A percentile compares a stretch with the other conserved stretches of the same genome.
phyloP scores from a whole-genome alignment of 495 filamentous ascomycete species.

The Aspergillus indologenus region DNA sequence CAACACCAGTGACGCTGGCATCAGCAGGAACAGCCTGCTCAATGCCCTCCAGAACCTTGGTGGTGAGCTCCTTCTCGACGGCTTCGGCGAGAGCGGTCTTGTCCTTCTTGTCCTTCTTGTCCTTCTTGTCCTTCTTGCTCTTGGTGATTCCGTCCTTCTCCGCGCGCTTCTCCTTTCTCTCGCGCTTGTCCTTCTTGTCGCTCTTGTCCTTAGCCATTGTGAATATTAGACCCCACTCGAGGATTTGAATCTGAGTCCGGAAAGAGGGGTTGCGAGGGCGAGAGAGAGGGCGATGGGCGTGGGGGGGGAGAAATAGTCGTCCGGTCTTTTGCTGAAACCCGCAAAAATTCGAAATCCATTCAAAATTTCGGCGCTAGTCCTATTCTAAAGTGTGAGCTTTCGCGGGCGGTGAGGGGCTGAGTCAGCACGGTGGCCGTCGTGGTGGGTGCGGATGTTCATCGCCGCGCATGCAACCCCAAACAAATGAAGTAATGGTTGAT shows the following conservation, averaged over 20 bases:
- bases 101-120: conserved; percentile 72
- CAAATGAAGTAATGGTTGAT: conserved; percentile 11
- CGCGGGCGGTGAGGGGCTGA: conserved; percentile 29
- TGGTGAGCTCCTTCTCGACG: conserved; percentile 60
- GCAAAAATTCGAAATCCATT: conserved; percentile 42
- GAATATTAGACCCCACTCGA: conserved; percentile 20
- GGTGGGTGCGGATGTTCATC: conserved; percentile 15
- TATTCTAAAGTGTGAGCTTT: conserved; percentile 19
- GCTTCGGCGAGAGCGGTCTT: conserved; percentile 58
- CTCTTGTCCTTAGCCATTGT: conserved; percentile 54
- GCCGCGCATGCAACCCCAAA: conserved; percentile 8
- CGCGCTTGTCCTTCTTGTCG: conserved; percentile 70
- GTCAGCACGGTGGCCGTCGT: conserved; percentile 26
- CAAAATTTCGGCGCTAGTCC: conserved; percentile 45
- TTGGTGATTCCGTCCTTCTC: conserved; percentile 74
- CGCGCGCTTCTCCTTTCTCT: conserved; percentile 78
- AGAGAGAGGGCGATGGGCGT: conserved; percentile 23
- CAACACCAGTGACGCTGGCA: conserved; percentile 32
- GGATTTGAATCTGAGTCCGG: conserved; percentile 17
- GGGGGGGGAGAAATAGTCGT: conserved; percentile 24
- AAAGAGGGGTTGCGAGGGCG: conserved; percentile 15
- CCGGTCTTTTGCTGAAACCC: conserved; percentile 20
- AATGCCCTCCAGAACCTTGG: conserved; percentile 50
- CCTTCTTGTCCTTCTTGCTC: conserved; percentile 61
- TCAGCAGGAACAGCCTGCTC: conserved; percentile 46